A percentile compares a stretch with the other conserved stretches of the same genome.
Conservation (phyloP, 176 grass and related monocot genomes). For the Secale cereale region DNA sequence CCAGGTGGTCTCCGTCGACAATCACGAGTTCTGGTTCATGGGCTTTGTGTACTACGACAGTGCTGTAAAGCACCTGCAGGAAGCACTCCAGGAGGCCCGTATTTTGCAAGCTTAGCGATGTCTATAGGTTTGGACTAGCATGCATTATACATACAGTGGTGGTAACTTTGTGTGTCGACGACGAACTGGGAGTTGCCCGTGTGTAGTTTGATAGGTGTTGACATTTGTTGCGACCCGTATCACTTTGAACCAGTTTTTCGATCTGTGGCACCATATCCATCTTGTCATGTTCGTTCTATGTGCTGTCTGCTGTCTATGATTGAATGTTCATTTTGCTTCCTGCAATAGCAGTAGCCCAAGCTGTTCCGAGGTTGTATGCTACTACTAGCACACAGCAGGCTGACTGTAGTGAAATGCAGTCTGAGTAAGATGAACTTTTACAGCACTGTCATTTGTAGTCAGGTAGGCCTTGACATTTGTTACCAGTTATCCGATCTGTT, state of each 20-base stretch:
- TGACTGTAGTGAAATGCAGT: background rate
- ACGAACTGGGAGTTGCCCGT: background rate
- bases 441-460: background rate
- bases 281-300: background rate
- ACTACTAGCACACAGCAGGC: background rate
- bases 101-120: slow-evolving; percentile 37
- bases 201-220: slow-evolving; percentile 27
- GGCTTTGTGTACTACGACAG: slow-evolving; percentile 93
- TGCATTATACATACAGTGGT: slow-evolving; percentile 11
- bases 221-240: background rate
- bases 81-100: slow-evolving; percentile 52
- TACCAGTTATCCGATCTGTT: background rate
- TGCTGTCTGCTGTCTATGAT: background rate
- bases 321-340: background rate
- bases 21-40: slow-evolving; percentile 99
- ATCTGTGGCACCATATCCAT: slow-evolving; percentile 2
- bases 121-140: slow-evolving; percentile 25
- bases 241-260: background rate
- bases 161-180: slow-evolving; percentile 8
- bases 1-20: slow-evolving; percentile 85
- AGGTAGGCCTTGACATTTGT: background rate
- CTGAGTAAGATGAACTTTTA: background rate
- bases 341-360: background rate
- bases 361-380: background rate
- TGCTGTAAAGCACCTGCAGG: slow-evolving; percentile 81